Evolutionary conservation across 148 eudicot genomes (phyloP).

Genomic region (Limonium bicolor): DNA sequence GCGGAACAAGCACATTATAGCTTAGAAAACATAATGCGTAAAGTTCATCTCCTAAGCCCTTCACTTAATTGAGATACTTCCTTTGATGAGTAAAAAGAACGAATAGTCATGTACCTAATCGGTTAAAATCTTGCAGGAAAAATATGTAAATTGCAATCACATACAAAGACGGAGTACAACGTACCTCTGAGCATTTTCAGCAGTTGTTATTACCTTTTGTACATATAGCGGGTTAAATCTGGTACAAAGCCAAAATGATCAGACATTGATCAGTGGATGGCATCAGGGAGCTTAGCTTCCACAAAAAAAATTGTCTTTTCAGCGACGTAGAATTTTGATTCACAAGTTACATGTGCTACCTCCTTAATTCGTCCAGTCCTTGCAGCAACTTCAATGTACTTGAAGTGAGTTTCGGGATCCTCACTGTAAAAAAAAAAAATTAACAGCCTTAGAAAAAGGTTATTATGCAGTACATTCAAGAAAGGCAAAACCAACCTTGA

Average conservation of each 20-base stretch:
- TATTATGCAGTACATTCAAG: not conserved
- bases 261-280: slow-evolving; percentile 92
- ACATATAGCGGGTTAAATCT: slow-evolving; percentile 95
- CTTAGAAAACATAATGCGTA: too few species aligned
- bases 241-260: slow-evolving; percentile 96
- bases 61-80: too few species aligned
- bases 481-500: slow-evolving; percentile 40
- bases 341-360: slow-evolving; percentile 96
- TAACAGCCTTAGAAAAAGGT: too few species aligned
- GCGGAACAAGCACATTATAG: slow-evolving; percentile 30
- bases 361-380: slow-evolving; percentile 97
- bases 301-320: slow-evolving; percentile 90
- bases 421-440: slow-evolving; percentile 31
- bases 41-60: too few species aligned
- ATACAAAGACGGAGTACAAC: too few species aligned
- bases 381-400: slow-evolving; percentile 96
- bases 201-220: slow-evolving; percentile 50
- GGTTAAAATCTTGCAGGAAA: too few species aligned
- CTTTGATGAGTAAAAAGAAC: too few species aligned
- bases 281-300: slow-evolving; percentile 99
- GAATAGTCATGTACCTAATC: too few species aligned
- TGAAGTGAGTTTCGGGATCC: slow-evolving; percentile 93
- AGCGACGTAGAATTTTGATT: slow-evolving; percentile 82
- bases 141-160: too few species aligned
- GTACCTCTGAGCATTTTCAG: not conserved